Conservation (phyloP, 495 filamentous ascomycete genomes). For the Durotheca rogersii region DNA sequence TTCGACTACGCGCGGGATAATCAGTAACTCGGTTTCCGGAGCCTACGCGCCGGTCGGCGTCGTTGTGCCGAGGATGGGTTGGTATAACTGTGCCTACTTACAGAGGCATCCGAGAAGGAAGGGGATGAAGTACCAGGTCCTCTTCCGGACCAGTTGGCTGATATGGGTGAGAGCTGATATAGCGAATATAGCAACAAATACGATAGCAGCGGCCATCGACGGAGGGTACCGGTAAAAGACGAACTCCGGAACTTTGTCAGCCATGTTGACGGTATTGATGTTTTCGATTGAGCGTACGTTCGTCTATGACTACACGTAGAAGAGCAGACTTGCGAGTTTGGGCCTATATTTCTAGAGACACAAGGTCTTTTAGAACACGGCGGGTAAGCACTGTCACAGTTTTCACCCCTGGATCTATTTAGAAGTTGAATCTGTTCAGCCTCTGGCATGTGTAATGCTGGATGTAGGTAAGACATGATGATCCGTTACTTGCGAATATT, state of each 20-base stretch:
- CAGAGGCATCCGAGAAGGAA: slow-evolving; percentile 59
- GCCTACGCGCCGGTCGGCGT: not conserved
- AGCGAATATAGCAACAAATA: slow-evolving; percentile 56
- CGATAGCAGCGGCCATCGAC: slow-evolving; percentile 47
- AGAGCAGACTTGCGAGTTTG: not conserved
- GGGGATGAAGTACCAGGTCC: slow-evolving; percentile 63
- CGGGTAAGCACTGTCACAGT: not conserved
- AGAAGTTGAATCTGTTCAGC: not conserved
- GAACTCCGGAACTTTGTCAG: slow-evolving; percentile 18
- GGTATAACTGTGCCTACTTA: slow-evolving; percentile 36
- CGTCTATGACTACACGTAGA: too few species aligned
- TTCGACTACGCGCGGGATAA: slow-evolving; percentile 47
- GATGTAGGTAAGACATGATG: not conserved
- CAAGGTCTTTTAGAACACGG: not conserved
- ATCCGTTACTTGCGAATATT: too few species aligned
- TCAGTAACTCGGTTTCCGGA: not conserved
- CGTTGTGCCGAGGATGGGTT: not conserved
- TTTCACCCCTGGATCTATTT: not conserved
- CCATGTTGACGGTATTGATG: too few species aligned
- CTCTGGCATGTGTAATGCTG: not conserved
- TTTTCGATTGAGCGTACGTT: not conserved
- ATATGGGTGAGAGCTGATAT: slow-evolving; percentile 48
- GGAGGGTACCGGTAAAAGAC: slow-evolving; percentile 52
- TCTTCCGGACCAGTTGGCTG: slow-evolving; percentile 47
- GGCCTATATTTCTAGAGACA: not conserved